Conservation (phyloP, 1,284 basidiomycete genomes). For the Rhizoctonia solani region DNA sequence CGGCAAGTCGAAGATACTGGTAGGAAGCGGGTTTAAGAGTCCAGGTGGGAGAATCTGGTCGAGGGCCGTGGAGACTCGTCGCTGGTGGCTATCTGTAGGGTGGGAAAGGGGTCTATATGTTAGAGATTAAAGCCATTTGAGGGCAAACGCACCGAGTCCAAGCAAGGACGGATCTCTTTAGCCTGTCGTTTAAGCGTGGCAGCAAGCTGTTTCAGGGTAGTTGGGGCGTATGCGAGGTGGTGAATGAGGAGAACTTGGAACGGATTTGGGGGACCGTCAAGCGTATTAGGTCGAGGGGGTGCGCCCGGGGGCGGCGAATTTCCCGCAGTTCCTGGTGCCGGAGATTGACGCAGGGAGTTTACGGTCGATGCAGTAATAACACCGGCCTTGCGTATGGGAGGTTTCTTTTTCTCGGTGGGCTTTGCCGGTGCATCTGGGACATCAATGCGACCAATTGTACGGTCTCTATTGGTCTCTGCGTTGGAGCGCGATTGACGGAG, state of each 20-base stretch:
- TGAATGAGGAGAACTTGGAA: constrained; percentile 21
- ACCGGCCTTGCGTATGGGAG: constrained; percentile 13
- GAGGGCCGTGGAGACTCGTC: constrained; percentile 16
- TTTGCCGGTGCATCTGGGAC: constrained; percentile 20
- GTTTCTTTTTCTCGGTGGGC: background rate
- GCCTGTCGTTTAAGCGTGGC: constrained; percentile 25
- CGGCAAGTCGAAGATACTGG: constrained; percentile 23
- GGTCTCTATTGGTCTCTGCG: constrained; percentile 13
- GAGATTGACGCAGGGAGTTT: constrained; percentile 15
- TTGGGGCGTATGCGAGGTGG: constrained; percentile 26
- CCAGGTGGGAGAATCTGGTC: constrained; percentile 19
- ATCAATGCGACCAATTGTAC: constrained; percentile 17
- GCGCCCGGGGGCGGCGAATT: constrained; percentile 26
- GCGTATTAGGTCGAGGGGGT: background rate
- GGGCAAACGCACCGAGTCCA: constrained; percentile 24
- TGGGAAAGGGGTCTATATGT: background rate
- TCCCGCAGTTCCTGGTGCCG: constrained; percentile 25
- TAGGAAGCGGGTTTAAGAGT: constrained; percentile 22
- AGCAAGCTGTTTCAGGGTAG: constrained; percentile 11
- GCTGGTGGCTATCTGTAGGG: constrained; percentile 30
- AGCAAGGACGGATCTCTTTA: constrained; percentile 25
- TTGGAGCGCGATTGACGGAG: constrained; percentile 28
- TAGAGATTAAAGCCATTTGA: background rate
- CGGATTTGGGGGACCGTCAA: constrained; percentile 19
- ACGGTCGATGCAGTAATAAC: background rate